Percentiles rank a stretch among this genome's conserved stretches.
phyloP scores from a whole-genome alignment of 1,284 basidiomycete species.

The Crepidotus sp. region DNA sequence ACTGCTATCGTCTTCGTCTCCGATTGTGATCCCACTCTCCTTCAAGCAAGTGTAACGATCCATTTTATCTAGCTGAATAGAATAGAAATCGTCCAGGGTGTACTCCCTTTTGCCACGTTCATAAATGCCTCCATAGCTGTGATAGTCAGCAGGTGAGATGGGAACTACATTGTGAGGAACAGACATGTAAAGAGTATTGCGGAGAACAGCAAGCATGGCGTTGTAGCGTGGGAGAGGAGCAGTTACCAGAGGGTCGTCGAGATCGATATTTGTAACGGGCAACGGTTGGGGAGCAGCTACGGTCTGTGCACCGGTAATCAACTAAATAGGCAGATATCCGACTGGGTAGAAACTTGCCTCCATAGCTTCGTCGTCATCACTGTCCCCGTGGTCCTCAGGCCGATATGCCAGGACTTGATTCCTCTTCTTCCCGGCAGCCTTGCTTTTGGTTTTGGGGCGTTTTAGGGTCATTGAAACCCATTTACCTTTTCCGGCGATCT shows the following conservation, averaged over 20 bases:
- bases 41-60: conserved; percentile 70
- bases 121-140: conserved; percentile 81
- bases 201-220: conserved; percentile 81
- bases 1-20: conserved; percentile 52
- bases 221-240: conserved; percentile 82
- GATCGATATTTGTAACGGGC: conserved; percentile 34
- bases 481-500: conserved; percentile 66
- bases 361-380: conserved; percentile 26
- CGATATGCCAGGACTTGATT: conserved; percentile 23
- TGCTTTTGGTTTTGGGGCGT: conserved; percentile 46
- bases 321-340: not conserved
- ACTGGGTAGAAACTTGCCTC: conserved; percentile 4
- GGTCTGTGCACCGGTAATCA: not conserved
- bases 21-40: conserved; percentile 52
- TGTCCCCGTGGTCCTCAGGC: conserved; percentile 20
- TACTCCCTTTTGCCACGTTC: conserved; percentile 77
- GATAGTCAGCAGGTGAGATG: not conserved
- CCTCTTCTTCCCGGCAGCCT: conserved; percentile 32
- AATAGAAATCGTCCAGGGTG: conserved; percentile 79
- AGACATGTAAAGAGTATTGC: conserved; percentile 81
- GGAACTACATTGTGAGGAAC: not conserved
- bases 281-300: not conserved
- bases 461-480: conserved; percentile 77
- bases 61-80: conserved; percentile 72
- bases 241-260: conserved; percentile 65